Percentiles rank a stretch among this genome's conserved stretches.
Conservation (phyloP, 495 filamentous ascomycete species). For the Monascus purpureus region DNA sequence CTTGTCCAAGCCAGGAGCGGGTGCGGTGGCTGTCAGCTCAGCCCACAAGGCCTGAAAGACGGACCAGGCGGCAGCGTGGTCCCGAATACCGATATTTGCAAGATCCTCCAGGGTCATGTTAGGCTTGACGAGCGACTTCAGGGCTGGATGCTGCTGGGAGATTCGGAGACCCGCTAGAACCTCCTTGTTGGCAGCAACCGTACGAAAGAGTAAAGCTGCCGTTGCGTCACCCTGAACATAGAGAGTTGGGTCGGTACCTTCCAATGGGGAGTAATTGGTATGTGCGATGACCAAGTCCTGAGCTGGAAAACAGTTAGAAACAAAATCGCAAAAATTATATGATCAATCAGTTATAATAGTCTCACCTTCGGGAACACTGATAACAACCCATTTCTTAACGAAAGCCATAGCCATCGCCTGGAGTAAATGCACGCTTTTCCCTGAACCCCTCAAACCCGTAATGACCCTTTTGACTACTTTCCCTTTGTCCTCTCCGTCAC, state of each 20-base stretch:
- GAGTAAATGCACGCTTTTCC: constrained; percentile 74
- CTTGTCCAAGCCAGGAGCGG: constrained; percentile 25
- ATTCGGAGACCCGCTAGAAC: constrained; percentile 46
- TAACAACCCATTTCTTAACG: constrained; percentile 73
- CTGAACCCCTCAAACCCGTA: constrained; percentile 57
- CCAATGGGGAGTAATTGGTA: constrained; percentile 65
- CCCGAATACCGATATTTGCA: constrained; percentile 52
- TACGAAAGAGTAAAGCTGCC: constrained; percentile 53
- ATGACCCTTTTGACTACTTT: constrained; percentile 51
- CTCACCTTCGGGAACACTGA: constrained; percentile 84
- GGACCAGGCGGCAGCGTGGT: constrained; percentile 62
- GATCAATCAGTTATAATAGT: constrained; percentile 1
- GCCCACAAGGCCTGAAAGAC: constrained; percentile 70
- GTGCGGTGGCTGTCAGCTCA: constrained; percentile 52
- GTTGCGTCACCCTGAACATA: constrained; percentile 71
- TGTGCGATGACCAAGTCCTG: constrained; percentile 67
- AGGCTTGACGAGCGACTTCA: constrained; percentile 39
- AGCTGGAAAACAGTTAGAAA: constrained; percentile 32
- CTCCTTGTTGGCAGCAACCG: constrained; percentile 54
- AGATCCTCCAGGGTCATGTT: constrained; percentile 55
- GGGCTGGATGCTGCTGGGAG: constrained; percentile 42
- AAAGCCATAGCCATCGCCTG: constrained; percentile 78
- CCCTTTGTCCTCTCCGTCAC: constrained; percentile 34
- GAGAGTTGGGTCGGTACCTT: constrained; percentile 37
- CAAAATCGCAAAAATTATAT: not conserved